Conservation (phyloP, 148 eudicot genomes). For the Rhododendron simsii region DNA sequence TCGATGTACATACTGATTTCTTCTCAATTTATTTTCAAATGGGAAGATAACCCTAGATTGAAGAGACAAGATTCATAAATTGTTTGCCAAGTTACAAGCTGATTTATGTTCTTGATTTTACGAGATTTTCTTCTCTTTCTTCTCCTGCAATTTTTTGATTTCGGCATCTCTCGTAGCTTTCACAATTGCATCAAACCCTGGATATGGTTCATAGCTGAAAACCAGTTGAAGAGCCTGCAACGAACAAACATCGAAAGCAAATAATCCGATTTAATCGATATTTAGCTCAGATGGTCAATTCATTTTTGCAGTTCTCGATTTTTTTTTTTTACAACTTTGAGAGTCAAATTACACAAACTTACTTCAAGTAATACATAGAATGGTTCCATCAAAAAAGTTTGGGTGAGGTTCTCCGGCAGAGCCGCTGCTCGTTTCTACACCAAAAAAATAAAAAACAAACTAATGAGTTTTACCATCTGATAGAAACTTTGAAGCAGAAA, state of each 20-base stretch:
- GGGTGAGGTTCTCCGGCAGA: slow-evolving; percentile 66
- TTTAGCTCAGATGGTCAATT: background rate
- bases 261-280: background rate
- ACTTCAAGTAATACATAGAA: slow-evolving; percentile 90
- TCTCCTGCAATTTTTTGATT: slow-evolving; percentile 62
- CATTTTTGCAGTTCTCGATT: background rate
- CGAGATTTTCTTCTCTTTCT: slow-evolving; percentile 47
- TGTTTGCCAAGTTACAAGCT: background rate
- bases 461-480: background rate
- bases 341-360: slow-evolving; percentile 5
- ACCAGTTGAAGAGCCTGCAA: slow-evolving; percentile 56
- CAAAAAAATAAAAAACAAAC: background rate
- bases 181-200: slow-evolving; percentile 63
- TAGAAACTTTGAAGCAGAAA: slow-evolving; percentile 2
- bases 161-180: slow-evolving; percentile 56
- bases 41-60: background rate
- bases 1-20: background rate
- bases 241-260: background rate
- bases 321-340: background rate
- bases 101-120: background rate
- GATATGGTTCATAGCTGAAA: slow-evolving; percentile 79
- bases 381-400: slow-evolving; percentile 86
- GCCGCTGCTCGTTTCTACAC: slow-evolving; percentile 84
- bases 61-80: background rate
- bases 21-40: background rate